A percentile compares a stretch with the other conserved stretches of the same genome.
phyloP scores from a whole-genome alignment of 2,329 filamentous ascomycete genomes.

The Fragosphaeria purpurea region DNA sequence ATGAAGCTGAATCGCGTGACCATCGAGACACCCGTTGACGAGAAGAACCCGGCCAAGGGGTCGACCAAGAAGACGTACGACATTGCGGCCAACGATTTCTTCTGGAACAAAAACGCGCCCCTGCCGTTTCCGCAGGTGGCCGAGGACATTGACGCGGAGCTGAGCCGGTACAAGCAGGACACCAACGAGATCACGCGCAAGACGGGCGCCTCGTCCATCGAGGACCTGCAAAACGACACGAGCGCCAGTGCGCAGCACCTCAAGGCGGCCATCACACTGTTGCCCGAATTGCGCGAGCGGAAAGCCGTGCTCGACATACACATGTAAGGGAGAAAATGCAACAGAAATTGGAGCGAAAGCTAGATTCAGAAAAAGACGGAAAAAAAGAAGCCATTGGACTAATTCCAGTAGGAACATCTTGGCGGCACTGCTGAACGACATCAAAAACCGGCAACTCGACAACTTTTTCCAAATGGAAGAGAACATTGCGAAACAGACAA shows the following conservation, averaged over 20 bases:
- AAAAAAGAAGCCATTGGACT: background rate
- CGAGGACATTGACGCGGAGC: conserved; percentile 82
- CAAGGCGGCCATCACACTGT: conserved; percentile 85
- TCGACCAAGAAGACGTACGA: conserved; percentile 85
- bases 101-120: conserved; percentile 88
- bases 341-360: no score
- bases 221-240: conserved; percentile 84
- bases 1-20: conserved; percentile 73
- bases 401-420: conserved; percentile 55
- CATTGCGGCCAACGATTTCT: conserved; percentile 81
- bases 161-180: conserved; percentile 92
- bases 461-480: conserved; percentile 96
- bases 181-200: conserved; percentile 90
- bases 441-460: conserved; percentile 90
- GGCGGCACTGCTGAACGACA: conserved; percentile 63
- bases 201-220: conserved; percentile 83
- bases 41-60: conserved; percentile 62
- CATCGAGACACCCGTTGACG: conserved; percentile 73
- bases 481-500: conserved; percentile 81
- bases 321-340: conserved; percentile 42
- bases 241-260: conserved; percentile 85
- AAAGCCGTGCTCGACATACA: conserved; percentile 96
- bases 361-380: background rate
- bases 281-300: conserved; percentile 85
- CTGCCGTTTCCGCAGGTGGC: conserved; percentile 91